Conservation (phyloP, 73 alveolate species). For the Urostyla sp. region DNA sequence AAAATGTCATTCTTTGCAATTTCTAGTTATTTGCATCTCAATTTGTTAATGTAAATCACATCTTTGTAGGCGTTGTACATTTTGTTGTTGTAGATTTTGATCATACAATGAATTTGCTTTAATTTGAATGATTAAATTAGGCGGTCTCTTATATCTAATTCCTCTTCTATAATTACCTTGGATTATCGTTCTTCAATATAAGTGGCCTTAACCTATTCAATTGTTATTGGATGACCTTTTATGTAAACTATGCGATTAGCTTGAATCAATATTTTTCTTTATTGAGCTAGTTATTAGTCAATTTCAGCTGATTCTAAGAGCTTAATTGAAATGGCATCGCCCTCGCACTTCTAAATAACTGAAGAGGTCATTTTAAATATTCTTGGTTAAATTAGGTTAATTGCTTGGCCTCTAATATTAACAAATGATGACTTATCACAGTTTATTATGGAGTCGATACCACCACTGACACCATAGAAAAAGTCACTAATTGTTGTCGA, state of each 20-base stretch:
- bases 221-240: not conserved
- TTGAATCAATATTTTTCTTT: slow-evolving; percentile 35
- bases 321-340: slow-evolving; percentile 21
- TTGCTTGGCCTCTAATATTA: slow-evolving; percentile 36
- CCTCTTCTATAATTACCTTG: not conserved
- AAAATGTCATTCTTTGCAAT: slow-evolving; percentile 26
- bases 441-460: slow-evolving; percentile 20
- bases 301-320: not conserved
- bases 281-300: not conserved
- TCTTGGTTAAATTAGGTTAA: slow-evolving; percentile 16
- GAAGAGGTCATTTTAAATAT: slow-evolving; percentile 28
- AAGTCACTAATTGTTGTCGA: slow-evolving; percentile 51
- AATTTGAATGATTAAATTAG: too few species aligned
- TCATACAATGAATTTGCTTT: not conserved
- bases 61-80: slow-evolving; percentile 3
- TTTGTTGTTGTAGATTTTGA: slow-evolving; percentile 45
- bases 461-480: slow-evolving; percentile 34
- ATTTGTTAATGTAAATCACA: not conserved
- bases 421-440: slow-evolving; percentile 26
- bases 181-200: not conserved
- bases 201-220: not conserved
- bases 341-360: slow-evolving; percentile 21
- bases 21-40: slow-evolving; percentile 9
- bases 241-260: slow-evolving; percentile 11
- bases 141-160: not conserved